Conservation (phyloP, 73 alveolate species). For the Effrenium voratum region DNA sequence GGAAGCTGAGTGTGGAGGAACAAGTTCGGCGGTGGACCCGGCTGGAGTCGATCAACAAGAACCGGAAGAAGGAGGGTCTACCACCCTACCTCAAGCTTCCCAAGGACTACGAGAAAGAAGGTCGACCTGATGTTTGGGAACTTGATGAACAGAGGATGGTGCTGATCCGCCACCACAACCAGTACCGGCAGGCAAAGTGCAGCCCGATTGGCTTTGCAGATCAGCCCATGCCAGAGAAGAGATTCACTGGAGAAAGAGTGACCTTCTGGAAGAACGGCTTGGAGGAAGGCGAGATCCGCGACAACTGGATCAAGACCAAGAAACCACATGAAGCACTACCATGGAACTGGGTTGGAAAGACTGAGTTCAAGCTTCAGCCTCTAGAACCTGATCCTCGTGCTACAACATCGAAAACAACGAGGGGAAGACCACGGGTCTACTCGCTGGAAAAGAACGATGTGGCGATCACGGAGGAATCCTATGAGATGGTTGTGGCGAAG, state of each 20-base stretch:
- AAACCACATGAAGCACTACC: background rate
- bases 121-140: background rate
- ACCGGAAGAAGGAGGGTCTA: background rate
- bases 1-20: background rate
- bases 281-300: too few relatives aligned
- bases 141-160: background rate
- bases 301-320: too few relatives aligned
- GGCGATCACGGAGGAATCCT: background rate
- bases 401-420: background rate
- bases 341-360: background rate
- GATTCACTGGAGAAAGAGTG: background rate
- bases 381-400: background rate
- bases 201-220: background rate
- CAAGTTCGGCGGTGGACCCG: background rate
- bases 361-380: background rate
- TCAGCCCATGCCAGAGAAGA: background rate
- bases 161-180: background rate
- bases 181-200: background rate
- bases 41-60: background rate
- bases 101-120: background rate
- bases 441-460: background rate
- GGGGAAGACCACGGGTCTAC: background rate
- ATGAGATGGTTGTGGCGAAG: background rate
- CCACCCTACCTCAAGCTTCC: conserved; percentile 10
- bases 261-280: too few relatives aligned